Evolutionary conservation across 163 green algal genomes (phyloP), one percentile per base, ranked within the genome.

Genomic region (Volvox carteri): DNA sequence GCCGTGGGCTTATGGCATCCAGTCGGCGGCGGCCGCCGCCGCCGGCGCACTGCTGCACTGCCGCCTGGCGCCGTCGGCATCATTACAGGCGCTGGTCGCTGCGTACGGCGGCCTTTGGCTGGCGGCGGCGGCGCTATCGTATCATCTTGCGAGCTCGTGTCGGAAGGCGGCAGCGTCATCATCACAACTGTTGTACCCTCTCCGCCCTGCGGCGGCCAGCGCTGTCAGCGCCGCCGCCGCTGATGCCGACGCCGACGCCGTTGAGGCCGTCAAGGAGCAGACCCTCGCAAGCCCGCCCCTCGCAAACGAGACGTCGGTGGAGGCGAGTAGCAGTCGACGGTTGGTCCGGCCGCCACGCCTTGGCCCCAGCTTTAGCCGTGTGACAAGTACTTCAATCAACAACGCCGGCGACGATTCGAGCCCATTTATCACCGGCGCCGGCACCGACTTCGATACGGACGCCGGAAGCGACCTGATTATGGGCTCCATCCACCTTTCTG

Each of bases 91-190:
- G 23, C 68, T 88, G 50, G 37, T 19, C 1, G 50, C 30, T 3
- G 3, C 78, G 50, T 81, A 88, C 67, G 70, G 83, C 48, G 14
- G 37, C 23, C 0, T 83, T 25, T 88, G 48, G 35, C 33, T 74
- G 35, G 83, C 39, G 37, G 65, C 81, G n/a, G 62, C 25, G 14
- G 44, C 67, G 33, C 48, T 80, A 37, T 56, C 19, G 46, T 30
- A 11, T 4, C 0, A 14, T 4, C 35, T 88, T 19, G 35, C 67
- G 46, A 30, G 65, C 46, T 37, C 67, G 2, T 56, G 41, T 54
- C 39, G 62, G 28, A n/a, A n/a, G n/a, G n/a, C n/a, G n/a, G n/a
- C n/a, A n/a, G n/a, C n/a, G n/a, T n/a, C n/a, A n/a, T n/a, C n/a
- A n/a, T n/a, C n/a, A n/a, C n/a, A n/a, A n/a, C n/a, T n/a, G n/a